Base-by-base conservation (phyloP, 1,139 yeast species). In the Protomyces inundatus region DNA sequence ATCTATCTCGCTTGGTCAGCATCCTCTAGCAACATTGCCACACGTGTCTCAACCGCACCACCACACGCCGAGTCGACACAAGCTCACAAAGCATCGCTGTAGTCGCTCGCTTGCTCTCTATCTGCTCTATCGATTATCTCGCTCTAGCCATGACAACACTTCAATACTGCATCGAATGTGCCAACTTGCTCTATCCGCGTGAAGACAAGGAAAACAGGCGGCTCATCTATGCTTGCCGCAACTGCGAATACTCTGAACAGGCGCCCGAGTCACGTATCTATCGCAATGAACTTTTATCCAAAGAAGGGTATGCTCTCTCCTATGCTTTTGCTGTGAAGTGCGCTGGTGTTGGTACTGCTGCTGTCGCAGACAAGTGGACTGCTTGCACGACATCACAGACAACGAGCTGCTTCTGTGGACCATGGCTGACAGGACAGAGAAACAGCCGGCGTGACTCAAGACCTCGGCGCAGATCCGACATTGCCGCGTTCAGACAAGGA, bases 141-240 rank as follows among this genome's bases (percentile, higher is more conserved):
- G 23, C 23, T 23, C 23, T 23, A 23, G 23, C 2, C 23, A 59
- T 64, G 64, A 54, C 64, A 14, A 64, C 61, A 6, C 54, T 63
- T 16, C 66, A 57, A 30, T 64, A 62, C 53, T 61, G 55, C 37
- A 37, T 50, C 12, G 55, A 37, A 40, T 74, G 87, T 82, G 95
- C 95, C 81, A 95, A 95, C 74, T 91, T 93, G 98, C 83, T 93
- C 77, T 95, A 93, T 75, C 98, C 99, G n/a, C 85, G 89, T 71
- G 98, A 95, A 78, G 98, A 95, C 75, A 88, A 88, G 73, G 80
- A 79, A 61, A 77, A 79, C 69, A 80, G 78, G 67, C 79, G 95
- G 69, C 81, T 93, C 67, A 80, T 93, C 66, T 93, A 89, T 74
- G 93, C 96, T 65, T 93, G 99, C 77, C 85, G 99, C 71, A 93